Base-by-base conservation (phyloP, 805 yeast species). In the Candida corydali region DNA sequence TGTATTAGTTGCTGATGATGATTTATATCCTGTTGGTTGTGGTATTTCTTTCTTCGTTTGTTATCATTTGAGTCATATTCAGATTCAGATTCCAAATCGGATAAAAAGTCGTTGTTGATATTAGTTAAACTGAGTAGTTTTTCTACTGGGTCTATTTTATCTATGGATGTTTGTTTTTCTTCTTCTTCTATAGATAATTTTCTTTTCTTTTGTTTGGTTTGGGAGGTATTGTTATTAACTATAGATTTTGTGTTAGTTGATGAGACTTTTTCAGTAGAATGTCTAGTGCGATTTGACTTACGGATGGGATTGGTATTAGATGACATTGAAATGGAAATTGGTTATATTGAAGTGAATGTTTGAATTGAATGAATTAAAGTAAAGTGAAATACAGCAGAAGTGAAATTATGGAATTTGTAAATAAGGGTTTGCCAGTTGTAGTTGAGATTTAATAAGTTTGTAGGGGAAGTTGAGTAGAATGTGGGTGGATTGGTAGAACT, bases 71-170 rank as follows among this genome's bases (percentile, higher is more conserved):
- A 6, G 34, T 39, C 18, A 11, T 8, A 14, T 32, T 32, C 34
- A 16, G 10, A 10, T 33, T 33, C 36, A 16, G 40, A 49, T 37
- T 55, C 62, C 38, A 56, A 44, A 29, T 51, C 51, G 36, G 52
- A 48, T 35, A 62, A 51, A 26, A 61, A 55, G 41, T 63, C 69
- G 25, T 46, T 51, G 38, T 59, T 52, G 17, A 48, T 39, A 36
- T 50, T 58, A 8, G 66, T 53, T 37, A 63, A 57, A 38, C 66
- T 58, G 34, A 66, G 50, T 24, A 67, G 54, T 41, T 56, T 65
- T 44, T 66, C 69, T 35, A 67, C 70, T 5, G 72, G 73, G 44
- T 67, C 73, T 18, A 65, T 56, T 37, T 49, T 60, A 41, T 64
- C 68, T 20, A 49, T 44, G n/a, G 46, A 31, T 16, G 24, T 29